These are phyloP conservation scores for Bipolaris oryzae DNA, from an alignment of 2,329 filamentous ascomycete species.

Conservation along the genomic window DNA sequence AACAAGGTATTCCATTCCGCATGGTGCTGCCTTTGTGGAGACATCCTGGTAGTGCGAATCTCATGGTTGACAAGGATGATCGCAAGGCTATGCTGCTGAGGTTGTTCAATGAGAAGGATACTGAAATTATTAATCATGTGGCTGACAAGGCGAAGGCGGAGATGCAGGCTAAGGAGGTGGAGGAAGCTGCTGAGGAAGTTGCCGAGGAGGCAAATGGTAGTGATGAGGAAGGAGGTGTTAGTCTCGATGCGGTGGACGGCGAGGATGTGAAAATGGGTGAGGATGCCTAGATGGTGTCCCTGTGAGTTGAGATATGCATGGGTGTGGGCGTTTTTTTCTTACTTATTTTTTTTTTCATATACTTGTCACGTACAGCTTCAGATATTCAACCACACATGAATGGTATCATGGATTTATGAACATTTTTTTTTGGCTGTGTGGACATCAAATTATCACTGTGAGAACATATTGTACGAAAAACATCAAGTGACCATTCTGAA, in stretches of 20 bases:
- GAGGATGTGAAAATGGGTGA: slow-evolving; percentile 13
- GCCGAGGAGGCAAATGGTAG: slow-evolving; percentile 11
- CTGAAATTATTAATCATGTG: slow-evolving; percentile 63
- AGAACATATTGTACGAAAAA: no score
- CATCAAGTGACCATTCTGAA: no score
- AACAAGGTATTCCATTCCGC: slow-evolving; percentile 70
- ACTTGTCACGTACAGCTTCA: not conserved
- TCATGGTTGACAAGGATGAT: slow-evolving; percentile 98
- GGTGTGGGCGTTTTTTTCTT: slow-evolving; percentile 9
- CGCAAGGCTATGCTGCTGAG: slow-evolving; percentile 87
- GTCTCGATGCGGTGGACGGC: slow-evolving; percentile 6
- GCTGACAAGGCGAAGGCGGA: slow-evolving; percentile 42
- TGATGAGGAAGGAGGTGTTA: slow-evolving; percentile 13
- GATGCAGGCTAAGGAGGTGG: slow-evolving; percentile 22
- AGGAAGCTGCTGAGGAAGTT: slow-evolving; percentile 12
- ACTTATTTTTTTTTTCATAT: not conserved
- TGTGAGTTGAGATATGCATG: slow-evolving; percentile 4
- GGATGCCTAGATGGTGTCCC: not conserved
- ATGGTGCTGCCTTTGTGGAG: slow-evolving; percentile 95
- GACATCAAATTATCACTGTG: no score
- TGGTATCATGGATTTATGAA: slow-evolving; percentile 5
- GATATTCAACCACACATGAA: slow-evolving; percentile 1
- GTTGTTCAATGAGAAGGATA: slow-evolving; percentile 87
- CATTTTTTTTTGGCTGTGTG: no score
- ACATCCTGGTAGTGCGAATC: slow-evolving; percentile 86